Base-by-base conservation (phyloP, 768 basidiomycete genomes). In the Psilocybe cubensis region DNA sequence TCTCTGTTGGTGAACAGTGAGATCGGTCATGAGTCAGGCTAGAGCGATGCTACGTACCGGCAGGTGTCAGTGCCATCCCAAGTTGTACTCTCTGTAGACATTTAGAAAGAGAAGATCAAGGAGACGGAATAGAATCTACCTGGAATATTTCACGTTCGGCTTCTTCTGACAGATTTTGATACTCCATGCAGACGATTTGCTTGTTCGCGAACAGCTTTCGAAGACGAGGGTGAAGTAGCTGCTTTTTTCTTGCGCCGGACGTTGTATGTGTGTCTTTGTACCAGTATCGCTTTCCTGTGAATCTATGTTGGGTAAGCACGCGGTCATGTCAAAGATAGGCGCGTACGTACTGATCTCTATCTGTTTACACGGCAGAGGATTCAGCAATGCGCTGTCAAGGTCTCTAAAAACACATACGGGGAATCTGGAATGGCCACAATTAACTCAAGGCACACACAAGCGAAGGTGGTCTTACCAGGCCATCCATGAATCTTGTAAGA, bases 121-220 rank as follows among this genome's bases (percentile, higher is more conserved):
- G 41, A 1, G 4, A 53, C 21, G 25, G 31, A 23, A 35, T 6
- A 9, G 24, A 12, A 23, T 3, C 79, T 40, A 87, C 91, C 76
- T 89, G 87, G 73, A 89, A 89, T 17, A 89, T 84, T 60, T 89
- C 87, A 20, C 88, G 76, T 62, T 89, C 87, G 25, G 83, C 80
- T 3, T 70, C 63, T 49, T 84, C 84, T 0, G 74, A 72, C 7
- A 89, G 75, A 41, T 84, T 83, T 55, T 79, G 74, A 60, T 88
- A 93, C 66, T 93, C 91, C n/a, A 91, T 83, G 61, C 91, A 93
- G 1, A 89, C 86, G 18, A 94, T 80, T 59, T 90, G 88, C 68
- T 92, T 92, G 63, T 84, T 87, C 17, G 81, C 74, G 60, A 92
- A 92, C 1, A 84, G 35, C 12, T 79, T 83, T 53, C 74, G 78